Evolutionary conservation across 192 early-diverging fungal species (phyloP).

Genomic region (Backusella australiensis): DNA sequence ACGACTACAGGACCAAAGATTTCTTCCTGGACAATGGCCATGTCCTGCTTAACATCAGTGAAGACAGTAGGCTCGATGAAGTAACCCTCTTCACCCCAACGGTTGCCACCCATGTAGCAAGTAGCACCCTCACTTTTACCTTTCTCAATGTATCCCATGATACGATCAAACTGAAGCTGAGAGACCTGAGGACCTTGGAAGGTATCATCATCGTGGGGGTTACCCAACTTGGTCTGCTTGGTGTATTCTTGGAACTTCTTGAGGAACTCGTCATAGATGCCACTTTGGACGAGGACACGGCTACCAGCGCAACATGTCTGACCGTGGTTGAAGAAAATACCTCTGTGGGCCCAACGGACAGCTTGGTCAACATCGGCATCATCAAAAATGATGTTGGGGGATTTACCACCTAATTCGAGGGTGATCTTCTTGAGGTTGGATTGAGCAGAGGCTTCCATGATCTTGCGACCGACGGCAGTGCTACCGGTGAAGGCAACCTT

Average conservation of each 20-base stretch:
- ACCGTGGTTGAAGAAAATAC: constrained; percentile 80
- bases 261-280: constrained; percentile 71
- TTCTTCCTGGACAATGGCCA: constrained; percentile 68
- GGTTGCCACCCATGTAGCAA: constrained; percentile 54
- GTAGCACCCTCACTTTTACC: constrained; percentile 63
- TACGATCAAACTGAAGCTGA: constrained; percentile 57
- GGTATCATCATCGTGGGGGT: constrained; percentile 60
- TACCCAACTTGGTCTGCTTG: constrained; percentile 59
- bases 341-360: constrained; percentile 61
- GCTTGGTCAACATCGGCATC: constrained; percentile 78
- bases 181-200: constrained; percentile 75
- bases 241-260: constrained; percentile 53
- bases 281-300: constrained; percentile 72
- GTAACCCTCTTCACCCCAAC: constrained; percentile 65
- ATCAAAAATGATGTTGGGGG: constrained; percentile 75
- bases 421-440: constrained; percentile 72
- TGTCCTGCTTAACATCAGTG: constrained; percentile 53
- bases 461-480: constrained; percentile 60
- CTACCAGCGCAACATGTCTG: constrained; percentile 80
- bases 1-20: constrained; percentile 88
- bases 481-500: constrained; percentile 81
- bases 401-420: constrained; percentile 90
- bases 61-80: constrained; percentile 81
- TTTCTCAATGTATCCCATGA: constrained; percentile 58
- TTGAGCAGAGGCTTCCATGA: constrained; percentile 59